Base-by-base conservation (phyloP, 1,139 yeast genomes). In the Yamadazyma sp. region DNA sequence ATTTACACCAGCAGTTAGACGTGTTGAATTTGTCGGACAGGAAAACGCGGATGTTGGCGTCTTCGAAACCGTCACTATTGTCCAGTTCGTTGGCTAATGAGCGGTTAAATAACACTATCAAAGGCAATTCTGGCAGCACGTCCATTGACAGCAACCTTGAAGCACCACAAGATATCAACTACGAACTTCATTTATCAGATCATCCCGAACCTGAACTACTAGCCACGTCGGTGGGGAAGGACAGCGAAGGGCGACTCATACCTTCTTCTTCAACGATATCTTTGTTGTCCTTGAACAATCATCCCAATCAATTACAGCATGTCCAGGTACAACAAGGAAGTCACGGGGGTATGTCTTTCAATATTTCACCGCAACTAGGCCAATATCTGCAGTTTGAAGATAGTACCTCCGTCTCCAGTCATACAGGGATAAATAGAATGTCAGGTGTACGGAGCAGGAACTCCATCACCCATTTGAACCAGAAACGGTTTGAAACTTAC, bases 211-310 rank as follows among this genome's bases (percentile, higher is more conserved):
- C 82, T 0, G 71, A 67, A 43, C 57, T 78, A 28, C 56, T 76
- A 36, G 82, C 82, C 1, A 69, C 76, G 3, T 75, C 81, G 0
- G 80, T 75, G 9, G 82, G 80, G 1, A 66, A 65, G 25, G 78
- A 74, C 33, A 53, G 64, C 26, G 76, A 71, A 22, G 81, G 80
- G 1, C 52, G 69, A 21, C 50, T 78, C 29, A 67, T 77, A 15
- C 81, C 82, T 5, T 74, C 80, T 4, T 69, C 80, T 5, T 76
- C 81, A 9, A 69, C 73, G 15, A 78, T 78, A 2, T 76, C 81
- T 12, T 57, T 78, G 7, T 59, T 78, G 11, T 75, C 80, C 1
- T 59, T 78, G 38, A 75, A 60, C 43, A 57, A 54, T 29, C 51
- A 50, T 9, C 26, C 31, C 8, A 42, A 31, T n/a, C 39, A 41